These are phyloP conservation scores for cucumber (Cucumis sativus) DNA, from an alignment of 306 rosid species.

Conservation along the genomic window DNA sequence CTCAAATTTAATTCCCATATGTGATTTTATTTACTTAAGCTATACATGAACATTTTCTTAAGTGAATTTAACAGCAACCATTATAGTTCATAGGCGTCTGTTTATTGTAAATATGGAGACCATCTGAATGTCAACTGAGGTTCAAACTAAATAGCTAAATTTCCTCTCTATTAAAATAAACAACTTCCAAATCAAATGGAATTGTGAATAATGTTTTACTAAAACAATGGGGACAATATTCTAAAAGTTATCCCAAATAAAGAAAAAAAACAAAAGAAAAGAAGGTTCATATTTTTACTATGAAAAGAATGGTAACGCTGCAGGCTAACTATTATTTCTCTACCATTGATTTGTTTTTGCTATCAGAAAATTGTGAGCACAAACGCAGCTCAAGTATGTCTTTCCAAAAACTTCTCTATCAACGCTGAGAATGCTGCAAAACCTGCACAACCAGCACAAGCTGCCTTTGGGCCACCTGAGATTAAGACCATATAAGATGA, in stretches of 20 bases:
- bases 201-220: not conserved
- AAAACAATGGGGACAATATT: not conserved
- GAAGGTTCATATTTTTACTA: not conserved
- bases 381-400: slow-evolving; percentile 38
- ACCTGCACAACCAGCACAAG: slow-evolving; percentile 87
- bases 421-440: slow-evolving; percentile 82
- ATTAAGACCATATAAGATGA: not conserved
- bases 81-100: no score
- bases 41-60: no score
- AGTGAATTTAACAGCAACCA: no score
- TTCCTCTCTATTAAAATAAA: not conserved
- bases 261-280: no score
- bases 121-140: not conserved
- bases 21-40: no score
- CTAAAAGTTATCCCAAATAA: not conserved
- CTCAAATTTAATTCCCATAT: no score
- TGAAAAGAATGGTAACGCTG: slow-evolving; percentile 2
- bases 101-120: no score
- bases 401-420: slow-evolving; percentile 77
- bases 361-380: not conserved
- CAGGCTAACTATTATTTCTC: slow-evolving; percentile 5
- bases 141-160: not conserved
- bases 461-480: slow-evolving; percentile 86
- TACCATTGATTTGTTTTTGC: not conserved
- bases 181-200: not conserved